Conservation (phyloP, 169 alveolate genomes). For the Babesia divergens region DNA sequence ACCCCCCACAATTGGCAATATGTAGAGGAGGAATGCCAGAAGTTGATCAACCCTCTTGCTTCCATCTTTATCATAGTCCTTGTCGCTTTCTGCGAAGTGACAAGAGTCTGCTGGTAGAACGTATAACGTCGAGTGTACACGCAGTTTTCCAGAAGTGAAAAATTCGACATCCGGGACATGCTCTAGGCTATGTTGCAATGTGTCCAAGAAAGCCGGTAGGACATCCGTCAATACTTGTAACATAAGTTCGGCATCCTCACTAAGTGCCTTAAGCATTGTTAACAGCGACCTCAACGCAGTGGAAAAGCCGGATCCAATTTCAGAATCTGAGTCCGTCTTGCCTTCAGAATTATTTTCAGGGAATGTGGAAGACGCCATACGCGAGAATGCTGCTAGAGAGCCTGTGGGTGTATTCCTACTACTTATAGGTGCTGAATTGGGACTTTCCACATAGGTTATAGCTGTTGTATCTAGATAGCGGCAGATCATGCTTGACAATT, state of each 20-base stretch:
- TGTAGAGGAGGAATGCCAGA: neutral
- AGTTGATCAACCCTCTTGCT: neutral
- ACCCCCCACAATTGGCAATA: neutral
- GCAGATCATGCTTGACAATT: neutral
- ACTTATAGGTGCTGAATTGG: neutral
- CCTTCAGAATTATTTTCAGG: neutral
- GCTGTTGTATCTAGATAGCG: neutral
- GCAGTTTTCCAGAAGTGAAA: neutral
- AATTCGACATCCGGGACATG: neutral
- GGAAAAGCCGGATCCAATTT: slow-evolving; percentile 13
- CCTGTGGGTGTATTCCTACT: neutral
- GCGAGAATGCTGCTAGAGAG: neutral
- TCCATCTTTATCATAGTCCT: neutral
- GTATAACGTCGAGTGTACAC: neutral
- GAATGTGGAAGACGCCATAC: neutral
- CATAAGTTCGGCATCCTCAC: neutral
- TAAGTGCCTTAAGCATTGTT: neutral
- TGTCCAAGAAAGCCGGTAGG: slow-evolving; percentile 3
- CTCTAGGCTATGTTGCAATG: neutral
- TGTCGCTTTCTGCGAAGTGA: neutral
- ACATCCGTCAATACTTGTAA: neutral
- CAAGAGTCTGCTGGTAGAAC: neutral
- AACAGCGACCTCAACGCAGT: slow-evolving; percentile 26
- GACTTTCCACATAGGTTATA: neutral
- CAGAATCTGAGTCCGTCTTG: neutral